Conservation (phyloP, 2,329 filamentous ascomycete species). For the Hymenoscyphus linearis region DNA sequence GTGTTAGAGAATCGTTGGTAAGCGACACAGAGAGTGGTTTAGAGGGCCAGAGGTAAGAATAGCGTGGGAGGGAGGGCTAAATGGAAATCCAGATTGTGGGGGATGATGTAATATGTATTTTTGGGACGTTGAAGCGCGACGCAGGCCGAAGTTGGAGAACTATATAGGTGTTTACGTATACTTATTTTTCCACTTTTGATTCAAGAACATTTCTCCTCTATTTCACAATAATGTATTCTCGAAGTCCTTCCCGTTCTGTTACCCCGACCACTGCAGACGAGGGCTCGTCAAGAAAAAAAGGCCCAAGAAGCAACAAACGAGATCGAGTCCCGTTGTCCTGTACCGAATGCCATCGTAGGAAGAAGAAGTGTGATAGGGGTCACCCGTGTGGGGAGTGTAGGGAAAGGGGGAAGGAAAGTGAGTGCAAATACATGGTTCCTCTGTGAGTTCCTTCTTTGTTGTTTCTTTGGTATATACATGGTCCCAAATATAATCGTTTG, state of each 20-base stretch:
- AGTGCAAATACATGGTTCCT: constrained; percentile 17
- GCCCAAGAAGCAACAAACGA: not conserved
- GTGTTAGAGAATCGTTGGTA: not conserved
- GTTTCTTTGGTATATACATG: not conserved
- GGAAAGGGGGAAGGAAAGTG: constrained; percentile 14
- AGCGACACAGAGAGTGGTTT: not conserved
- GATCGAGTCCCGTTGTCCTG: constrained; percentile 2
- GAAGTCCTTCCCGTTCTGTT: not conserved
- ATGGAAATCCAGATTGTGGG: not conserved
- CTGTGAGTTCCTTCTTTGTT: constrained; percentile 12
- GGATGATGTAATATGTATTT: not conserved
- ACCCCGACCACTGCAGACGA: not conserved
- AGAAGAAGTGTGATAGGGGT: constrained; percentile 22
- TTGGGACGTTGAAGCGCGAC: not conserved
- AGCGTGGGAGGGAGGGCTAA: not conserved
- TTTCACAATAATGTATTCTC: not conserved
- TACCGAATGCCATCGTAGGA: constrained; percentile 19
- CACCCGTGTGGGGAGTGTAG: constrained; percentile 21
- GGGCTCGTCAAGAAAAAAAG: not conserved
- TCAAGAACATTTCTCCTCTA: not conserved
- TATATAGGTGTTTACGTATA: not conserved
- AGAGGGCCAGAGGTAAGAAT: not conserved
- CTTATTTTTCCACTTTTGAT: not conserved
- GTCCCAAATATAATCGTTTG: not conserved
- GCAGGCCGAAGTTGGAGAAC: not conserved